These are phyloP conservation scores for Acacia confusa DNA, from an alignment of 306 rosid genomes.

Conservation along the genomic window DNA sequence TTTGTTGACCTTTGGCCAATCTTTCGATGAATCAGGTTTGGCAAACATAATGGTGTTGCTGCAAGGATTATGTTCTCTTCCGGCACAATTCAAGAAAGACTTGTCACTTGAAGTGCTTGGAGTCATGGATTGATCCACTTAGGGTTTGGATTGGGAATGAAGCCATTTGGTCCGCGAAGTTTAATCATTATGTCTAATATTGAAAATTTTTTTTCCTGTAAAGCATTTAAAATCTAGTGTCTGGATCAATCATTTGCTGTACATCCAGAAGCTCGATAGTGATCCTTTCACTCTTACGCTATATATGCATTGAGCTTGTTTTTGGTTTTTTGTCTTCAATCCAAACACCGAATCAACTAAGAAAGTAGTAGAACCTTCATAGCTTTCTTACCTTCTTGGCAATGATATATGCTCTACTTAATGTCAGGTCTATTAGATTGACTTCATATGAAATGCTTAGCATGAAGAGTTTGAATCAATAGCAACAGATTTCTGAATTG, in stretches of 20 bases:
- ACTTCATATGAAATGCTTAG: neutral
- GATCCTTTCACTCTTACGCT: slow-evolving; percentile 25
- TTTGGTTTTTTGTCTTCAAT: neutral
- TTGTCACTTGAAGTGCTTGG: slow-evolving; percentile 39
- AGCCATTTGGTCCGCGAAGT: slow-evolving; percentile 57
- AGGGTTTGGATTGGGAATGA: slow-evolving; percentile 51
- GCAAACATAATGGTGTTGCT: slow-evolving; percentile 36
- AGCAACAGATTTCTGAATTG: neutral
- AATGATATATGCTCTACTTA: neutral
- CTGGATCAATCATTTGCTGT: slow-evolving; percentile 47
- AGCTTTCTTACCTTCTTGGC: neutral
- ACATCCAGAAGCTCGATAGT: slow-evolving; percentile 43
- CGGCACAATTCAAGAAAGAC: slow-evolving; percentile 20
- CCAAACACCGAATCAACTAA: slow-evolving; percentile 13
- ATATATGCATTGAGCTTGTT: neutral
- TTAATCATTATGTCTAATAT: slow-evolving; percentile 34
- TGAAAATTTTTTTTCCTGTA: slow-evolving; percentile 32
- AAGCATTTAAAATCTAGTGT: slow-evolving; percentile 34
- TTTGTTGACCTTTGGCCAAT: slow-evolving; percentile 21
- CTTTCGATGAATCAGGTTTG: slow-evolving; percentile 41
- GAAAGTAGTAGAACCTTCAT: neutral
- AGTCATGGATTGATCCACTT: slow-evolving; percentile 37
- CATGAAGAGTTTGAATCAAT: neutral
- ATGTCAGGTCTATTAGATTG: neutral
- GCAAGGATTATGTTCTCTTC: slow-evolving; percentile 29